Conservation (phyloP, 2,329 filamentous ascomycete species). For the Trichophyton simii region DNA sequence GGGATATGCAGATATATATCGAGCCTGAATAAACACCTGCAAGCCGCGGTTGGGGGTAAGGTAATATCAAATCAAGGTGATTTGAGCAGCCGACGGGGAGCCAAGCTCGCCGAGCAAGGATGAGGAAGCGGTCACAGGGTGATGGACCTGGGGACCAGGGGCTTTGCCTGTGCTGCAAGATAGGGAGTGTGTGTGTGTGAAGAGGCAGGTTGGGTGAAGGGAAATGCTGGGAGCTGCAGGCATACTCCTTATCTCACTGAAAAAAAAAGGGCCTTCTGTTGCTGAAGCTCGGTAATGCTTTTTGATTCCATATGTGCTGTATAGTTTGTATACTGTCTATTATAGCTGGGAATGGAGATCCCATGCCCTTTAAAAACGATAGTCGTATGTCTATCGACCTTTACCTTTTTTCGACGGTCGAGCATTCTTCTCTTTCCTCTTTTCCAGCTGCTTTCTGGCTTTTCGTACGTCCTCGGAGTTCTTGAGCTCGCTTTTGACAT, state of each 20-base stretch:
- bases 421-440: conserved; percentile 74
- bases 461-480: conserved; percentile 74
- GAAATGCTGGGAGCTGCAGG: neutral
- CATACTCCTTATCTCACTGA: neutral
- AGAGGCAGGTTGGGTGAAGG: neutral
- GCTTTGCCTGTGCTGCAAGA: neutral
- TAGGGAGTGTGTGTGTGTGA: neutral
- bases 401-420: conserved; percentile 53
- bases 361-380: neutral
- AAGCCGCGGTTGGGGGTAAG: neutral
- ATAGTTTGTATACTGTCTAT: neutral
- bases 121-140: neutral
- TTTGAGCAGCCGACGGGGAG: neutral
- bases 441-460: conserved; percentile 63
- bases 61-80: neutral
- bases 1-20: neutral
- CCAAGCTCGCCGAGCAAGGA: neutral
- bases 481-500: conserved; percentile 68
- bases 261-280: neutral
- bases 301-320: neutral
- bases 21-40: neutral
- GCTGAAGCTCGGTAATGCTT: neutral
- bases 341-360: neutral
- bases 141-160: neutral
- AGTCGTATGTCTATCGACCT: neutral